Base-by-base conservation (phyloP, 371 early-diverging fungal species). In the Nematocida sp. region DNA sequence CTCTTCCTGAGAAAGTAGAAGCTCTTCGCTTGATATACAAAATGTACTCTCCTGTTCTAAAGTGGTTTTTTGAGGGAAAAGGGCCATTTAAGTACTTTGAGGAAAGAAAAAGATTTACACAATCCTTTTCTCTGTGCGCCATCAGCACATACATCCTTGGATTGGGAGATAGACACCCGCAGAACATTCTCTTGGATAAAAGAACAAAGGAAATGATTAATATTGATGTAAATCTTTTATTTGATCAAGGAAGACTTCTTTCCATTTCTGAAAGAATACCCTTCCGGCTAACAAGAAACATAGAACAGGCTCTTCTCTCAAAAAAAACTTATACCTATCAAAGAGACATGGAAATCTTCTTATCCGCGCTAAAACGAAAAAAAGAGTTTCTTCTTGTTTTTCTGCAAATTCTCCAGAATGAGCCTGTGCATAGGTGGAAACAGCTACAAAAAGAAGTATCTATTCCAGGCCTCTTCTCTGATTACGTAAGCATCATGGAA, bases 141-240 rank as follows among this genome's bases (percentile, higher is more conserved):
- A 96, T 96, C 89, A 94, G 93, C 3, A 95, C 95, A 2, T 95
- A 96, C 79, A 91, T 96, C 33, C 86, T 96, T 13, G 97, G 97
- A 20, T 83, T 96, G 23, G 97, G 97, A 5, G 97, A 96, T 82
- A 86, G 97, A 13, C 97, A 96, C 83, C 94, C 95, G 2, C 92
- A 94, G 13, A 96, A 96, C 79, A 85, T 96, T 54, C 93, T 96
- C 92, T 80, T 96, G 65, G 92, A 95, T 76, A 86, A 90, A 26
- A 87, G 86, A 39, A 89, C 92, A 1, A 94, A 94, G 79, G 93
- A 93, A 80, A 89, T 94, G 7, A 89, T 94, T n/a, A 95, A 96
- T 69, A 94, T 96, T 78, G 97, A 96, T 83, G 93, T 95, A 83
- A 95, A 95, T 39, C 95, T 94, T 79, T 94, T 95, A 83, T 96